A percentile compares a stretch with the other conserved stretches of the same genome.
Evolutionary conservation across 495 filamentous ascomycete species (phyloP).

Genomic region (Hypoxylon rickii): DNA sequence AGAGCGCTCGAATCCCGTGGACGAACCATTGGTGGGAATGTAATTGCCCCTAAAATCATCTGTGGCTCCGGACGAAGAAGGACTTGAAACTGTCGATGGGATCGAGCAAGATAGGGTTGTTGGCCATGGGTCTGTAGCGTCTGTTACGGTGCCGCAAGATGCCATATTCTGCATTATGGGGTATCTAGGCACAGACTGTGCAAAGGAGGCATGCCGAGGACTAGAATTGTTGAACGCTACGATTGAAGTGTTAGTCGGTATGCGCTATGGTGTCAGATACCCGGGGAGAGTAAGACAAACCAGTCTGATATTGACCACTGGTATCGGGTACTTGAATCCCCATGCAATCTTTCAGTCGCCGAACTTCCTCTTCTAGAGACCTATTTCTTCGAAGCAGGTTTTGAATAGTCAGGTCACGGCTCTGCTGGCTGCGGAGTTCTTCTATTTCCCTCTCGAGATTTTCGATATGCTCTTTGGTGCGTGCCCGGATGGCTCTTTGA

Average conservation of each 20-base stretch:
- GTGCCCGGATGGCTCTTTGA: conserved; percentile 80
- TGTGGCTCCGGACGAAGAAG: conserved; percentile 43
- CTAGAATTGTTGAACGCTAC: conserved; percentile 24
- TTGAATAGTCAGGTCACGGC: conserved; percentile 43
- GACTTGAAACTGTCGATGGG: conserved; percentile 48
- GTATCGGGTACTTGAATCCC: conserved; percentile 21
- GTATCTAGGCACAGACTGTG: conserved; percentile 26
- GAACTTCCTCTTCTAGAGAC: conserved; percentile 45
- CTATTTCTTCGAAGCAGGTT: conserved; percentile 43
- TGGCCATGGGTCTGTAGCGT: conserved; percentile 44
- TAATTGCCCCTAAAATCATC: conserved; percentile 47
- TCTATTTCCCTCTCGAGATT: conserved; percentile 70
- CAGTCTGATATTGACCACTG: conserved; percentile 20
- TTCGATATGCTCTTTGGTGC: conserved; percentile 83
- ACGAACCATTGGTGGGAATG: conserved; percentile 45
- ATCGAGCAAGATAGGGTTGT: conserved; percentile 36
- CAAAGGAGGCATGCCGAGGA: conserved; percentile 19
- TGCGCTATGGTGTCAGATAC: background rate
- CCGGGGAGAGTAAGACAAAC: conserved; percentile 10
- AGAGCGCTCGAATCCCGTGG: conserved; percentile 39
- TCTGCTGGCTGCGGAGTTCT: conserved; percentile 51
- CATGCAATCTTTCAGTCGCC: conserved; percentile 36
- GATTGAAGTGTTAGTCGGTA: conserved; percentile 7
- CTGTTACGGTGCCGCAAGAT: conserved; percentile 41
- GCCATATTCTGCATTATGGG: conserved; percentile 30